These are phyloP conservation scores for Phlyctochytrium planicorne DNA, from an alignment of 192 early-diverging fungal genomes.

Conservation along the genomic window DNA sequence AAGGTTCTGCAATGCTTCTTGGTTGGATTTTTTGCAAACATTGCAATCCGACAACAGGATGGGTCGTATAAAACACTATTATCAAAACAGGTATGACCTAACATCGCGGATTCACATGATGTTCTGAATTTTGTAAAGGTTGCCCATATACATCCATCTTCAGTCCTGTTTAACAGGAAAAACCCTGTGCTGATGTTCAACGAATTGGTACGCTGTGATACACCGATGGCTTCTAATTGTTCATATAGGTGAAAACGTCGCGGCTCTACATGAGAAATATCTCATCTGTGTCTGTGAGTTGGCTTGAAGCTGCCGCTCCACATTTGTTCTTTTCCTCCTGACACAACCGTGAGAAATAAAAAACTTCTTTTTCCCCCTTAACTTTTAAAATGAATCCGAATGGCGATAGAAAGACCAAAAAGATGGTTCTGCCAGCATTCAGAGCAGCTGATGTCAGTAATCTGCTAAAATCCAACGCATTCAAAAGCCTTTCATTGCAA, in stretches of 20 bases:
- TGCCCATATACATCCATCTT: constrained; percentile 87
- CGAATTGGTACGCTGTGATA: constrained; percentile 65
- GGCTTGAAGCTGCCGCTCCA: constrained; percentile 68
- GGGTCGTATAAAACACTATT: constrained; percentile 78
- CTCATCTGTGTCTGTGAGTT: constrained; percentile 74
- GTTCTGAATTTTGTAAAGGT: constrained; percentile 35
- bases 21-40: constrained; percentile 86
- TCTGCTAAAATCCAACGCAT: no score
- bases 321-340: no score
- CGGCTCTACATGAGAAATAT: constrained; percentile 86
- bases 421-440: no score
- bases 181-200: constrained; percentile 81
- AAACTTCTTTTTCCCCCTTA: no score
- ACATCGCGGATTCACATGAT: background rate
- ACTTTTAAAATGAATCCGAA: no score
- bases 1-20: constrained; percentile 81
- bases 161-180: constrained; percentile 79
- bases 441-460: no score
- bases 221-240: background rate
- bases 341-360: no score
- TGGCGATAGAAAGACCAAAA: no score
- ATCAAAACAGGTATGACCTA: constrained; percentile 48
- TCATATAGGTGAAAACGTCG: constrained; percentile 71
- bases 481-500: no score
- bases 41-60: constrained; percentile 83